These are phyloP conservation scores for Boletus rubroflammeus DNA, from an alignment of 768 basidiomycete genomes.

Conservation along the genomic window DNA sequence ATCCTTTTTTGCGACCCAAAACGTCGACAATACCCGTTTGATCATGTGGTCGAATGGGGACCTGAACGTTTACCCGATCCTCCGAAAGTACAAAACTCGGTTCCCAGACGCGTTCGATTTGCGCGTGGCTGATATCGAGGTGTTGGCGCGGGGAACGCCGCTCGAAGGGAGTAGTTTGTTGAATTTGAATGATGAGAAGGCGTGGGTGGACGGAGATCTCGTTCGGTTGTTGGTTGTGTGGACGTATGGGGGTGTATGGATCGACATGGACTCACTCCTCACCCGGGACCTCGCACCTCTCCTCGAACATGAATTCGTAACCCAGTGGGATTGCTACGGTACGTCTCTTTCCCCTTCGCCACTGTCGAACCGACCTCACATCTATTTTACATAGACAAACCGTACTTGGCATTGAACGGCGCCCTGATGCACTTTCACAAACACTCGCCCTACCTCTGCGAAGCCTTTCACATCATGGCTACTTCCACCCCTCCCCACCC, in stretches of 20 bases:
- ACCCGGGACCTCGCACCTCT: conserved; percentile 85
- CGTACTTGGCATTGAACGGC: conserved; percentile 80
- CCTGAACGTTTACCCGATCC: conserved; percentile 49
- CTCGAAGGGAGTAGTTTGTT: conserved; percentile 65
- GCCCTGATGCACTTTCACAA: conserved; percentile 91
- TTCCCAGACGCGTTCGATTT: conserved; percentile 75
- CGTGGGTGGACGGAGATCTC: conserved; percentile 94
- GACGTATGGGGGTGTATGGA: conserved; percentile 91
- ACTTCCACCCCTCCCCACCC: conserved; percentile 67
- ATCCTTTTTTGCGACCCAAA: conserved; percentile 92
- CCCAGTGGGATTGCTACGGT: conserved; percentile 99
- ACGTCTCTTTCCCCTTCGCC: conserved; percentile 17
- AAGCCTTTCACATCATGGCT: conserved; percentile 90
- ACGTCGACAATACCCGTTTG: conserved; percentile 56
- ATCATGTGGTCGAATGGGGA: conserved; percentile 94
- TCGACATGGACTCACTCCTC: conserved; percentile 95
- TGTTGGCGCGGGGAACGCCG: conserved; percentile 71
- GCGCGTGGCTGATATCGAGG: conserved; percentile 60
- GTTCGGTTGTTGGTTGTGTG: conserved; percentile 85
- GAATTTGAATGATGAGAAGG: conserved; percentile 64
- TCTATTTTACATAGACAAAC: conserved; percentile 51
- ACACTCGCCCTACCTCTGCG: conserved; percentile 94
- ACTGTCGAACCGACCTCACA: neutral
- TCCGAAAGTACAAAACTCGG: conserved; percentile 53
- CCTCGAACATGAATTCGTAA: conserved; percentile 93